Evolutionary conservation across 306 rosid species (phyloP), one percentile per base, ranked within the genome.

Genomic region (Begonia fuchsioides): DNA sequence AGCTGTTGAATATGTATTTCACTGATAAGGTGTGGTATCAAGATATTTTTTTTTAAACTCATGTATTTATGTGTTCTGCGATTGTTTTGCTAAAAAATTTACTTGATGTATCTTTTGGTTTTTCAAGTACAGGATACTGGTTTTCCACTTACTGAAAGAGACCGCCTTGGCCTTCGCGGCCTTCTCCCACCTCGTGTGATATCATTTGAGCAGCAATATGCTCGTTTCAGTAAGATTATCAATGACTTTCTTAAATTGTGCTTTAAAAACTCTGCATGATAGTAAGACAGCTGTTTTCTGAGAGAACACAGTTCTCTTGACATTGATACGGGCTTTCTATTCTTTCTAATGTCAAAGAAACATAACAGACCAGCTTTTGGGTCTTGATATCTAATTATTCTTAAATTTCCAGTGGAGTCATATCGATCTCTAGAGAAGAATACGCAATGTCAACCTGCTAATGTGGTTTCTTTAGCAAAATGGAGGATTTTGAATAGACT

Each of bases 401-500:
- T 62, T 57, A 13, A 66, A 9, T 63, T 81, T 38, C 52, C 69
- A 92, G 98, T 92, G 93, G 75, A 82, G 55, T 92, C 98, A 9
- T 92, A 71, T 71, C 96, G 87, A 39, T 92, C 98, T 0, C 70
- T 92, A 61, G 95, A 79, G 81, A 92, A 78, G 64, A 92, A 92
- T 62, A 92, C 98, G 41, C 62, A 15, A 11, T 87, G 98, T 57
- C 93, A 82, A 59, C 52, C 95, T 12, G 75, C 71, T 13, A 58
- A 71, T 17, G 38, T 79, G 54, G 81, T 92, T 71, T 65, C 98
- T 55, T 59, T 92, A 38, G 82, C 98, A 17, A 92, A 92, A 66
- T 92, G 98, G 98, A 82, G 98, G 79, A 92, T 92, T 58, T 75
- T 92, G 62, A 92, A 92, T 64, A 79, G 98, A 64, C 57, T 92